Base-by-base conservation (phyloP, 2,329 filamentous ascomycete species). In the Calonectria montana region DNA sequence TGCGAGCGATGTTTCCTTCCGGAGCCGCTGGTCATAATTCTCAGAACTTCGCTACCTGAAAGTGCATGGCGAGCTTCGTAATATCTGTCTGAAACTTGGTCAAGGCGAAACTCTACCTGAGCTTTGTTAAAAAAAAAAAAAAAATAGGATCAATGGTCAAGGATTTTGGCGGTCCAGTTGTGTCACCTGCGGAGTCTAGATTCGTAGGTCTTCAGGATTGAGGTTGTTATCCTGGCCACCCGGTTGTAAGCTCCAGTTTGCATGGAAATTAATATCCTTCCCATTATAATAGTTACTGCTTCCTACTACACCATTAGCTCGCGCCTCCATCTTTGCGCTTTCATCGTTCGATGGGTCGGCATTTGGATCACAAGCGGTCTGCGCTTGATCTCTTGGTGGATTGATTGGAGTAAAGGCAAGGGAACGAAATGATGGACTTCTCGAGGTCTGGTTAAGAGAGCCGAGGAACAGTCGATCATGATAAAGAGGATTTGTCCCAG, bases 381-480 rank as follows among this genome's bases (percentile, higher is more conserved):
- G 76, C 6, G 53, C 59, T 13, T 72, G 67, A 3, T 80, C 76
- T 65, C 69, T 67, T 57, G 73, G 64, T 25, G 77, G 76, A 48
- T 81, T 83, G 31, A 81, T 74, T 10, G 81, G 74, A 13, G 80
- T 78, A 66, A 84, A 82, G 6, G 76, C 74, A 23, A 83, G 71
- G 0, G 79, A 79, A 16, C 79, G 74, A 18, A 80, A 69, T 12
- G 76, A 61, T 25, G 76, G 71, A 35, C 65, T 74, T 7, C 75
- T 61, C 4, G 76, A 73, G 41, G 76, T 63, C 45, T 80, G 76
- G 45, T 70, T 76, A 31, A 77, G 81, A 7, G 81, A 63, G 43
- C 73, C 76, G 48, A 81, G 69, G 21, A 83, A 80, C 23, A 78
- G 37, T n/a, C 78, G 76, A 10, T 82, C 82, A 23, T 82, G 81